phyloP scores from a whole-genome alignment of 148 eudicot species.

The Polygonum maritimum region DNA sequence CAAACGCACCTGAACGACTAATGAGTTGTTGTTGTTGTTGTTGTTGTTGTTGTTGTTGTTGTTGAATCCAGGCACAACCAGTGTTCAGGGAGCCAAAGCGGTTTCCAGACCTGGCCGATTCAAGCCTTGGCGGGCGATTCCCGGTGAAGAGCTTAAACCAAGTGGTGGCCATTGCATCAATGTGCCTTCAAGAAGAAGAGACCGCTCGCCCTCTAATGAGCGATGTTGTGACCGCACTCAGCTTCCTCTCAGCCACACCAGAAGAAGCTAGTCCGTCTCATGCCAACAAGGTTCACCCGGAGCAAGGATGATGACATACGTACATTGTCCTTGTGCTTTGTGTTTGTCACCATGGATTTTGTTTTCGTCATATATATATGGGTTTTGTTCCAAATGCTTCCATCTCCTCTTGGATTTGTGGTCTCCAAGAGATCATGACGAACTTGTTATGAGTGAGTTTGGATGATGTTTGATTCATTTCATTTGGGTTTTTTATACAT shows the following conservation, averaged over 20 bases:
- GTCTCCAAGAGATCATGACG: neutral
- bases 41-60: too few species aligned
- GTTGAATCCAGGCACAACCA: constrained; percentile 46
- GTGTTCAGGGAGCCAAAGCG: constrained; percentile 46
- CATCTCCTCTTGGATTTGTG: neutral
- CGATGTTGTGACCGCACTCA: constrained; percentile 70
- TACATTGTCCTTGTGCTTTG: neutral
- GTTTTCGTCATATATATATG: neutral
- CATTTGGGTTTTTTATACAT: neutral
- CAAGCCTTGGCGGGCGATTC: constrained; percentile 34
- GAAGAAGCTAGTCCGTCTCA: constrained; percentile 17
- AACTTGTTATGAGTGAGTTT: neutral
- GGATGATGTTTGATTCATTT: neutral
- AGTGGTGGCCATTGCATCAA: constrained; percentile 69
- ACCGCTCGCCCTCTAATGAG: constrained; percentile 55
- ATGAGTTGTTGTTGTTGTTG: neutral
- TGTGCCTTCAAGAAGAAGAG: constrained; percentile 83
- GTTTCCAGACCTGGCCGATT: constrained; percentile 53
- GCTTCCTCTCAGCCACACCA: constrained; percentile 29
- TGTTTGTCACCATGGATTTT: neutral
- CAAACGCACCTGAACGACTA: neutral
- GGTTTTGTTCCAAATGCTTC: neutral
- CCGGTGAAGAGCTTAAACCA: constrained; percentile 57
- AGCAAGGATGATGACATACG: neutral
- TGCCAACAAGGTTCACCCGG: constrained; percentile 6